These are phyloP conservation scores for Syncephalastrum racemosum DNA, from an alignment of 371 early-diverging fungal species.

Conservation along the genomic window DNA sequence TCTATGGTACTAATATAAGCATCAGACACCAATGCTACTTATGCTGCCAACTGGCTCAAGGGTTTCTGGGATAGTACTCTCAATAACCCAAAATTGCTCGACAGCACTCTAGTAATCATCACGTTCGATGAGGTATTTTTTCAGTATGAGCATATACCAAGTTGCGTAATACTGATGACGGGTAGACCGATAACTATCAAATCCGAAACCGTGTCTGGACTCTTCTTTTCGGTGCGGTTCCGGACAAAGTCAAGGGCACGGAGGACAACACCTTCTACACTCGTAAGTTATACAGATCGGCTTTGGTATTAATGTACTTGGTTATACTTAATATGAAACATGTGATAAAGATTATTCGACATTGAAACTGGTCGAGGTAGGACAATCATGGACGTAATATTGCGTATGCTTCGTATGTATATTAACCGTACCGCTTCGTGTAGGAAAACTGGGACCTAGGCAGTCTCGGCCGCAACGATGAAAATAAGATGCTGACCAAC, in stretches of 20 bases:
- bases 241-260: conserved; percentile 11
- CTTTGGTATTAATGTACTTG: too few relatives aligned
- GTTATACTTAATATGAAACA: too few relatives aligned
- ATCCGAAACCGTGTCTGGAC: conserved; percentile 29
- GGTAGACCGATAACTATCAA: conserved; percentile 14
- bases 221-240: conserved; percentile 32
- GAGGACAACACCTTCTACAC: conserved; percentile 35
- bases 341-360: conserved; percentile 54
- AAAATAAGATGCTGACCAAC: conserved; percentile 16
- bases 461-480: conserved; percentile 21
- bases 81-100: conserved; percentile 29
- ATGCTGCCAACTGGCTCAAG: conserved; percentile 50
- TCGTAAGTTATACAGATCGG: too few relatives aligned
- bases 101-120: conserved; percentile 52
- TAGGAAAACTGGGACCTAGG: conserved; percentile 26
- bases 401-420: neutral
- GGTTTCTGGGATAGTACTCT: conserved; percentile 50
- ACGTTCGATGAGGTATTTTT: conserved; percentile 50
- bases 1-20: too few relatives aligned
- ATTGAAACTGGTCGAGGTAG: conserved; percentile 27
- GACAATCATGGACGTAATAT: neutral
- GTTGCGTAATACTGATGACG: too few relatives aligned
- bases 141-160: too few relatives aligned
- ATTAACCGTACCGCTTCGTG: too few relatives aligned
- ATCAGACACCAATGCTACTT: conserved; percentile 39